Evolutionary conservation across 805 yeast species (phyloP), one percentile per base, ranked within the genome.

Genomic region (Candida montana): DNA sequence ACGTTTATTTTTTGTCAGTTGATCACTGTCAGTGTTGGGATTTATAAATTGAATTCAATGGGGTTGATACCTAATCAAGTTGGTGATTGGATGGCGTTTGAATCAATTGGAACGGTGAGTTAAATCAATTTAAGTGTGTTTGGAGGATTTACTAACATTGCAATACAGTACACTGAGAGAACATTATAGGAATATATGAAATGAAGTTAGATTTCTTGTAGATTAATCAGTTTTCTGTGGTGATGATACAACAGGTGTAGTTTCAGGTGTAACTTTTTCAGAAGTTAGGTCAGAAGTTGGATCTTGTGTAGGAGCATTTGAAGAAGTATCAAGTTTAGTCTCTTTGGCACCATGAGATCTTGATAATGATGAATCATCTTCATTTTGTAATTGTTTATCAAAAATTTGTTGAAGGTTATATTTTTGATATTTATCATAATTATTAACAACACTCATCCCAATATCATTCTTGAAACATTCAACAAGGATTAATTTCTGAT

Each of bases 31-130:
- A 75, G 69, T 4, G 77, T 88, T 29, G 98, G 97, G 3, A 55
- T 89, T 15, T 89, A 87, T 79, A 93, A 93, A 61, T 65, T 93
- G 45, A 79, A 84, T 52, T 68, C 72, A 18, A 86, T 91, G 96
- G 98, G 97, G 0, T 67, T 91, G 49, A 79, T 91, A 45, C 99
- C 99, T 18, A 86, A 83, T 52, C 82, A 79, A 29, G 73, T 73
- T 35, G 82, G 95, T 50, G 99, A 91, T 58, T 93, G 98, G 98
- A 65, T 91, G 15, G 79, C 88, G 7, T 90, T 95, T 90, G 95
- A 89, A 3, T 65, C 70, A 7, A 50, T 68, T 4, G 45, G 40
- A 4, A 33, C 21, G 17, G 62, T 63, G 23, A 35, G 51, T 42
- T 63, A 23, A 32, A 16, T 24, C 9, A 9, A 15, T 13, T 8